phyloP scores from a whole-genome alignment of 108 stramenopile species.

The Cylindrotheca closterium region DNA sequence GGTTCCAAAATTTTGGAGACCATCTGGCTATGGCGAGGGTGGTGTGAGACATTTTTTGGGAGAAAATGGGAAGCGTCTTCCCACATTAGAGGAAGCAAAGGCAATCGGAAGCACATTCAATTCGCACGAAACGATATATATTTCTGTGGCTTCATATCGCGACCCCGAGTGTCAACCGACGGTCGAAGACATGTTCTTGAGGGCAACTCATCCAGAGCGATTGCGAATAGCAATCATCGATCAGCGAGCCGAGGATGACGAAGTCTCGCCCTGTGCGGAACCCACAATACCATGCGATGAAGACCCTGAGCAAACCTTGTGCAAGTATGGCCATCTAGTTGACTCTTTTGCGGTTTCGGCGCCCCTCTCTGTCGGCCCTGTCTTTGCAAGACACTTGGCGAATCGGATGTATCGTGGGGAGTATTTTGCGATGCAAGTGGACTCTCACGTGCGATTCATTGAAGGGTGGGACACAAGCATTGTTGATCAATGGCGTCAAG shows the following conservation, averaged over 20 bases:
- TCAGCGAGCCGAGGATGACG: constrained; percentile 50
- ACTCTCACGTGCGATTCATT: constrained; percentile 91
- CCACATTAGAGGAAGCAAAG: constrained; percentile 61
- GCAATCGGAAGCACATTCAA: constrained; percentile 52
- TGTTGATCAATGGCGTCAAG: constrained; percentile 71
- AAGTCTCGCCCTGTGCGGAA: constrained; percentile 36
- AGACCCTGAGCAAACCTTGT: constrained; percentile 65
- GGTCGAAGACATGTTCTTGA: constrained; percentile 67
- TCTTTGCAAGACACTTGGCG: constrained; percentile 87
- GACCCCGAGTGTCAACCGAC: constrained; percentile 80
- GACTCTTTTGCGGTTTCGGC: constrained; percentile 71
- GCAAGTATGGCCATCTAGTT: constrained; percentile 58
- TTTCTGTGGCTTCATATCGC: constrained; percentile 75
- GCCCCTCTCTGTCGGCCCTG: constrained; percentile 74
- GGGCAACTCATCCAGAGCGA: constrained; percentile 76
- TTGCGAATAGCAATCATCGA: constrained; percentile 79
- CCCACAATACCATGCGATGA: constrained; percentile 52
- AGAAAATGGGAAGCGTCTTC: constrained; percentile 62
- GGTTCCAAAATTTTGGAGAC: constrained; percentile 49
- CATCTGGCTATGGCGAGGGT: constrained; percentile 26
- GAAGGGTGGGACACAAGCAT: constrained; percentile 86
- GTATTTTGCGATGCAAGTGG: constrained; percentile 94
- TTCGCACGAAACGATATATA: constrained; percentile 67
- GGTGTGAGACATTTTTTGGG: constrained; percentile 76
- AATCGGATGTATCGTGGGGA: constrained; percentile 88